Percentiles rank a stretch among this genome's conserved stretches.
These are phyloP conservation scores for Omphalea diandra DNA, from an alignment of 441 rosid species.

Conservation along the genomic window DNA sequence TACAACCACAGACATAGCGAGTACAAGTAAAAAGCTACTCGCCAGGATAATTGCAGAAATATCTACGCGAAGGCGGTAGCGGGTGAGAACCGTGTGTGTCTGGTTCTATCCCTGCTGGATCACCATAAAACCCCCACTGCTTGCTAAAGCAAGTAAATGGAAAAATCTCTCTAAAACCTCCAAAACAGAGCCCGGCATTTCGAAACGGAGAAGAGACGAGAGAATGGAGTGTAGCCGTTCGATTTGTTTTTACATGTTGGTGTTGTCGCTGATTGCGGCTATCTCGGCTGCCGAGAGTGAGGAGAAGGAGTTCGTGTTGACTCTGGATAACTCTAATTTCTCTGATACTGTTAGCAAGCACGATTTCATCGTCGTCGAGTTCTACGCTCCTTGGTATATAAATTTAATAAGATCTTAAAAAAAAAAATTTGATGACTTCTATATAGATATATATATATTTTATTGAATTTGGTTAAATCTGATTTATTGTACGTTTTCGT, in stretches of 20 bases:
- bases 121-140: conserved; percentile 11
- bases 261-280: conserved; percentile 36
- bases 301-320: conserved; percentile 53
- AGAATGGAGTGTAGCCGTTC: conserved; percentile 26
- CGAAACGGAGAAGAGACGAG: background rate
- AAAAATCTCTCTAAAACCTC: background rate
- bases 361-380: conserved; percentile 89
- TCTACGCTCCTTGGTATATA: conserved; percentile 91
- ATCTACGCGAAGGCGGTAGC: conserved; percentile 15
- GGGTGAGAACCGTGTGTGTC: conserved; percentile 30
- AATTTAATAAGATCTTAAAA: no score
- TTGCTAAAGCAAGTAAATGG: background rate
- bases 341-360: conserved; percentile 65
- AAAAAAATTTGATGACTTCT: no score
- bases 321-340: conserved; percentile 84
- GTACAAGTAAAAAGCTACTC: background rate
- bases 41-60: conserved; percentile 1
- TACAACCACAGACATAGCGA: conserved; percentile 26
- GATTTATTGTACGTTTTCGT: background rate
- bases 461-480: no score
- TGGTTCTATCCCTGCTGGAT: conserved; percentile 12
- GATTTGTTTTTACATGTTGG: conserved; percentile 36
- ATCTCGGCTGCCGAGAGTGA: conserved; percentile 40
- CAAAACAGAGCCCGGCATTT: no score
- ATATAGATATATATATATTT: no score